Conservation (phyloP, 371 early-diverging fungal genomes). For the Mortierella sp. region DNA sequence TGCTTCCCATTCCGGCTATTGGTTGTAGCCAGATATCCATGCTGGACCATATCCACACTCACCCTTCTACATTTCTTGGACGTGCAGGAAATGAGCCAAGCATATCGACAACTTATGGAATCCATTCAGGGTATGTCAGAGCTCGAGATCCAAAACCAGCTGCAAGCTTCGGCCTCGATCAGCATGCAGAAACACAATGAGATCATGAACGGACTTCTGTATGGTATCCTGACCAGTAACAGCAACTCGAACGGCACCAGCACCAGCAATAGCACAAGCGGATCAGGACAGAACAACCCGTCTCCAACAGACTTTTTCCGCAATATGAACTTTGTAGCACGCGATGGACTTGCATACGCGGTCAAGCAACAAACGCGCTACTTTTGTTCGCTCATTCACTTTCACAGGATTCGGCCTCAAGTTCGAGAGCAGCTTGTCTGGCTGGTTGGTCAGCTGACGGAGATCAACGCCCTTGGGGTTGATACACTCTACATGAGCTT, state of each 20-base stretch:
- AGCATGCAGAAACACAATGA: conserved; percentile 68
- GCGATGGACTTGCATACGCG: conserved; percentile 70
- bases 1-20: background rate
- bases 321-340: conserved; percentile 67
- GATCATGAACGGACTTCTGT: conserved; percentile 72
- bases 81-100: conserved; percentile 61
- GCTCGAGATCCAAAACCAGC: conserved; percentile 68
- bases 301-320: conserved; percentile 61
- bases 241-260: conserved; percentile 23
- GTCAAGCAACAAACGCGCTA: conserved; percentile 62
- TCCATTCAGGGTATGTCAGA: conserved; percentile 65
- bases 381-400: conserved; percentile 58
- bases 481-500: conserved; percentile 69
- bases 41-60: background rate
- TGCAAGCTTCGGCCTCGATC: conserved; percentile 68
- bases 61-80: background rate
- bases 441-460: conserved; percentile 68
- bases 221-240: conserved; percentile 63
- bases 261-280: conserved; percentile 4
- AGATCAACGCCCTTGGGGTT: conserved; percentile 58
- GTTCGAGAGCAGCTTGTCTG: conserved; percentile 65
- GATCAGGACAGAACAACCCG: conserved; percentile 9
- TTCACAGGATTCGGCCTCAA: conserved; percentile 64
- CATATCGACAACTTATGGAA: conserved; percentile 57
- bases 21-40: background rate